These are phyloP conservation scores for Persicaria maculosa DNA, from an alignment of 148 eudicot genomes.

Conservation along the genomic window DNA sequence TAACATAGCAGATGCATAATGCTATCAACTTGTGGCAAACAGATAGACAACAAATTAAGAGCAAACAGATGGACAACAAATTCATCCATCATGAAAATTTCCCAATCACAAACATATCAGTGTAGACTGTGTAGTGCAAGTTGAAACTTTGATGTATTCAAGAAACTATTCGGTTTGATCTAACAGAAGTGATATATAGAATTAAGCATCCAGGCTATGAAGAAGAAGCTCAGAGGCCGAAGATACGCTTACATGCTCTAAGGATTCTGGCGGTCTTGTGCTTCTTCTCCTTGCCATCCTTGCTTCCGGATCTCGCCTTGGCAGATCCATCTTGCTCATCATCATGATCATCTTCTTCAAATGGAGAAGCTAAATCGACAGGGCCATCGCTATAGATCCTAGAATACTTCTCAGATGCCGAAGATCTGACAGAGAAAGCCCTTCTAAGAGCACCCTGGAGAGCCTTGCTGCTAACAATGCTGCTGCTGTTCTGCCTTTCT, in stretches of 20 bases:
- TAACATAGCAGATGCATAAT: not conserved
- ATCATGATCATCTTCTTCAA: not conserved
- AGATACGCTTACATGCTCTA: conserved; percentile 6
- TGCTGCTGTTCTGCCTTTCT: conserved; percentile 8
- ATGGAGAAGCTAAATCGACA: not conserved
- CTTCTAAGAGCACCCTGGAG: conserved; percentile 4
- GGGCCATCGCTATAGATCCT: conserved; percentile 7
- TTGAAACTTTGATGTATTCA: not conserved
- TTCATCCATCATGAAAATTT: not conserved
- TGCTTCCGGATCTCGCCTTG: not conserved
- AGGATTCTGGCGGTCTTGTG: not conserved
- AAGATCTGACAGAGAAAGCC: conserved; percentile 8
- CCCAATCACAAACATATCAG: conserved; percentile 3
- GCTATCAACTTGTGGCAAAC: not conserved
- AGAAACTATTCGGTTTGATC: not conserved
- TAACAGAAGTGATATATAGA: too few species aligned
- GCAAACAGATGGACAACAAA: not conserved
- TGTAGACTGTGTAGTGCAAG: not conserved
- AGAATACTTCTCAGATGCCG: conserved; percentile 7
- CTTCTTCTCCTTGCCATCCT: conserved; percentile 7
- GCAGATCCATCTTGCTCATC: not conserved
- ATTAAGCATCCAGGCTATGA: too few species aligned
- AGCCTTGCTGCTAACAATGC: conserved; percentile 1
- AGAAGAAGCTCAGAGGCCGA: not conserved
- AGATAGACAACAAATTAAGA: not conserved